These are phyloP conservation scores for Starmerella stigmatis DNA, from an alignment of 805 yeast genomes.

Conservation along the genomic window DNA sequence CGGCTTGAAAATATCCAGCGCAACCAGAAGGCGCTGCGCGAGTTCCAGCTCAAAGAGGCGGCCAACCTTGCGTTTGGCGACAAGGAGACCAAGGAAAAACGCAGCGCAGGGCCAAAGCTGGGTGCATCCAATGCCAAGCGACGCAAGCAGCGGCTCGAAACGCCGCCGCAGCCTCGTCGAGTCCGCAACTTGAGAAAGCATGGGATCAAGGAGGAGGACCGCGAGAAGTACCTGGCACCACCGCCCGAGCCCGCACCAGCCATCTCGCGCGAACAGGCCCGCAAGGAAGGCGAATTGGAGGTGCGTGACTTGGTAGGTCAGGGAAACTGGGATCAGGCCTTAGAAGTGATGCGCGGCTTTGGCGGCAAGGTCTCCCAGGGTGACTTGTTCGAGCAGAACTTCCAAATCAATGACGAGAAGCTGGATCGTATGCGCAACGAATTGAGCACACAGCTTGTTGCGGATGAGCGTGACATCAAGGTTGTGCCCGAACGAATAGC, in stretches of 20 bases:
- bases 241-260: slow-evolving; percentile 23
- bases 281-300: slow-evolving; percentile 37
- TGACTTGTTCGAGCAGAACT: slow-evolving; percentile 35
- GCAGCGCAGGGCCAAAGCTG: slow-evolving; percentile 22
- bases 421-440: slow-evolving; percentile 44
- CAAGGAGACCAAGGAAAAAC: slow-evolving; percentile 29
- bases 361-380: slow-evolving; percentile 30
- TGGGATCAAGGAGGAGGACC: slow-evolving; percentile 28
- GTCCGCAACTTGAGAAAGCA: slow-evolving; percentile 40
- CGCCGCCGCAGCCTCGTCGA: slow-evolving; percentile 21
- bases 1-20: slow-evolving; percentile 49
- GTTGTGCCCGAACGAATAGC: slow-evolving; percentile 60
- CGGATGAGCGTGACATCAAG: slow-evolving; percentile 62
- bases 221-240: slow-evolving; percentile 16
- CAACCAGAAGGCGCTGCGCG: slow-evolving; percentile 62
- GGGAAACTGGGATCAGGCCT: slow-evolving; percentile 34
- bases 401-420: slow-evolving; percentile 43
- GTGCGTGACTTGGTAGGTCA: slow-evolving; percentile 28
- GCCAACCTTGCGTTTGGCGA: slow-evolving; percentile 45
- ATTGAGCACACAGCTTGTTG: slow-evolving; percentile 37
- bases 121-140: slow-evolving; percentile 17
- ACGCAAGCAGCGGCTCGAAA: slow-evolving; percentile 7
- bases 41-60: slow-evolving; percentile 55
- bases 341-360: slow-evolving; percentile 25
- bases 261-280: slow-evolving; percentile 28